phyloP scores from a whole-genome alignment of 805 yeast genomes.

The Grigorovia jiainica region DNA sequence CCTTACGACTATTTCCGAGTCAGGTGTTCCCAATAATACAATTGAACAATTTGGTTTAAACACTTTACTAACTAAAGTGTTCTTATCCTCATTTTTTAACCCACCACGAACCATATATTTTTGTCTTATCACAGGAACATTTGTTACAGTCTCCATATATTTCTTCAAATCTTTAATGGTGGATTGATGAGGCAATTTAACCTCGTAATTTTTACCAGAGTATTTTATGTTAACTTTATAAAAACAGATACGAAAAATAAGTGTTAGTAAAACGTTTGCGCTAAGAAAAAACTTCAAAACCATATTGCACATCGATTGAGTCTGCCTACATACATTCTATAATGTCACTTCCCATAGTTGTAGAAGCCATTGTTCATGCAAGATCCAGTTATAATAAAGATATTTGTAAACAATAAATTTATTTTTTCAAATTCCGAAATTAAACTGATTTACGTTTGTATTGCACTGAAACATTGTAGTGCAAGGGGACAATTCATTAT shows the following conservation, averaged over 20 bases:
- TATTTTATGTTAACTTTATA: slow-evolving; percentile 40
- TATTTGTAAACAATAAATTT: too few relatives aligned
- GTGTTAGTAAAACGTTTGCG: not conserved
- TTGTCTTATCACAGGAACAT: slow-evolving; percentile 77
- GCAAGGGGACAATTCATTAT: too few relatives aligned
- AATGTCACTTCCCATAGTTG: too few relatives aligned
- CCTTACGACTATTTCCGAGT: slow-evolving; percentile 30
- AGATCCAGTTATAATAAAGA: too few relatives aligned
- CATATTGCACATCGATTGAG: too few relatives aligned
- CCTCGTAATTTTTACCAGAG: slow-evolving; percentile 54
- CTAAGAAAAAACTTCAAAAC: too few relatives aligned
- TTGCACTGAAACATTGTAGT: too few relatives aligned
- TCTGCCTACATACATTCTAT: too few relatives aligned
- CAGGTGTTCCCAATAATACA: slow-evolving; percentile 89
- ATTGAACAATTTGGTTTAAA: slow-evolving; percentile 58
- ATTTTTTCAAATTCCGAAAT: too few relatives aligned
- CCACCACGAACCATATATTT: slow-evolving; percentile 84
- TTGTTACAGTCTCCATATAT: slow-evolving; percentile 61
- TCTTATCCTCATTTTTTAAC: slow-evolving; percentile 53
- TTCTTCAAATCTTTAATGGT: slow-evolving; percentile 49
- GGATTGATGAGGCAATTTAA: slow-evolving; percentile 23
- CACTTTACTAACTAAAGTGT: slow-evolving; percentile 32
- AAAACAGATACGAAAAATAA: not conserved
- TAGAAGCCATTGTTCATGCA: too few relatives aligned
- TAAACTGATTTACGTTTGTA: too few relatives aligned